phyloP scores from a whole-genome alignment of 768 basidiomycete genomes.

The Lactifluus volemus region DNA sequence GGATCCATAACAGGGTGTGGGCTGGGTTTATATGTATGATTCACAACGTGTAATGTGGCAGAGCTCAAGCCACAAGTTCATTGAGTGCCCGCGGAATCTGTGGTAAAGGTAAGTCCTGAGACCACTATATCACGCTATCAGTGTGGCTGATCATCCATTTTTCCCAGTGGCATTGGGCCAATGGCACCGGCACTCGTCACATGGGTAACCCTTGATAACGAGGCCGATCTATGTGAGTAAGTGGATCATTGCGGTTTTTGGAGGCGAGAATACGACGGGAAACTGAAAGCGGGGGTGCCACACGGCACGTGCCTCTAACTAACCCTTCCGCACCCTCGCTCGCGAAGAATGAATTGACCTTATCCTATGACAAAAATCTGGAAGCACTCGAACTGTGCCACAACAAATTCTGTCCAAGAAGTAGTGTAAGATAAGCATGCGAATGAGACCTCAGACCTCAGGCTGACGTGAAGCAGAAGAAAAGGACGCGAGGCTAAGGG shows the following conservation, averaged over 20 bases:
- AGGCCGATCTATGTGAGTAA: not conserved
- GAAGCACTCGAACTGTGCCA: not conserved
- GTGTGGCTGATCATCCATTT: not conserved
- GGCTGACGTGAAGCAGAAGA: too few species aligned
- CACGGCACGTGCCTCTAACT: not conserved
- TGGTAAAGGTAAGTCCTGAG: not conserved
- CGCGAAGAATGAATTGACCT: too few species aligned
- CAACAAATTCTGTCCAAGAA: too few species aligned
- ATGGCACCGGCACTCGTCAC: not conserved
- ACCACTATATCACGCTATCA: not conserved
- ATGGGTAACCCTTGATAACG: not conserved
- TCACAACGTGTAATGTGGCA: slow-evolving; percentile 3
- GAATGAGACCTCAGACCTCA: too few species aligned
- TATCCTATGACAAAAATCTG: not conserved
- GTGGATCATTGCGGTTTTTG: not conserved
- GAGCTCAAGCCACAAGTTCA: not conserved
- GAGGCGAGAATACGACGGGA: too few species aligned
- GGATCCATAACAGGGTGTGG: not conserved
- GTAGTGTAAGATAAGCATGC: too few species aligned
- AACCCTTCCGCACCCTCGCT: too few species aligned
- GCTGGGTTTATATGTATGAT: slow-evolving; percentile 1
- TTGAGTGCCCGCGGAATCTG: not conserved
- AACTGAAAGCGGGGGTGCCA: too few species aligned
- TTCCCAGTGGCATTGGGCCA: not conserved
- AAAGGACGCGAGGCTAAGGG: too few species aligned